phyloP scores from a whole-genome alignment of 495 filamentous ascomycete genomes.

The Choiromyces venosus region DNA sequence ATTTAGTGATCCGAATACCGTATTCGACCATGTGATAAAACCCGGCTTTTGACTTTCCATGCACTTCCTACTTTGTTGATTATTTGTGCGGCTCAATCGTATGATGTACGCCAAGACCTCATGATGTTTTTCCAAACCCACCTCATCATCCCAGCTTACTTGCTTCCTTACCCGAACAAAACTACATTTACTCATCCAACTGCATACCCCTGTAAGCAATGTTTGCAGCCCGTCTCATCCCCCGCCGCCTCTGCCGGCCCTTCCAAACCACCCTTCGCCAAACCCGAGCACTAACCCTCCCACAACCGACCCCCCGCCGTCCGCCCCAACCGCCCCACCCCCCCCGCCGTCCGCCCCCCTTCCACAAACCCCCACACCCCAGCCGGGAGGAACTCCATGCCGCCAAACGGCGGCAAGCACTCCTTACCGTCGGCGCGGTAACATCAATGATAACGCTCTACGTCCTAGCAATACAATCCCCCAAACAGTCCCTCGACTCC shows the following conservation, averaged over 20 bases:
- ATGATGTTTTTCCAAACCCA: background rate
- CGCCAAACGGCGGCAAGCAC: conserved; percentile 46
- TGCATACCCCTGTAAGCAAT: background rate
- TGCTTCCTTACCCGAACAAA: background rate
- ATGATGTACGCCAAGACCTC: conserved; percentile 26
- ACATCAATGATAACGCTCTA: conserved; percentile 50
- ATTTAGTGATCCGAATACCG: background rate
- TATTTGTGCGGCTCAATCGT: conserved; percentile 4
- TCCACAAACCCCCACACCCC: conserved; percentile 7
- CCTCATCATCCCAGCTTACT: background rate
- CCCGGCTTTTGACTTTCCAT: background rate
- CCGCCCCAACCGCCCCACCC: conserved; percentile 48
- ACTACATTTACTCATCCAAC: background rate
- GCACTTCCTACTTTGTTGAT: background rate
- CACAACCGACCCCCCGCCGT: conserved; percentile 30
- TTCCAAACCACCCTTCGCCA: conserved; percentile 45
- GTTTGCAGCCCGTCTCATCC: conserved; percentile 9
- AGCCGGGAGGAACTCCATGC: conserved; percentile 44
- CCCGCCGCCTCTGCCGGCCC: conserved; percentile 15
- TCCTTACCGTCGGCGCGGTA: conserved; percentile 49
- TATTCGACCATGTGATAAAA: background rate
- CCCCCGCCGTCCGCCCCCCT: conserved; percentile 26
- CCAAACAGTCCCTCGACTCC: conserved; percentile 45
- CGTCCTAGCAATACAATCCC: conserved; percentile 42
- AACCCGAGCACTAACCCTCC: conserved; percentile 1